These are phyloP conservation scores for Rhamnella rubrinervis DNA, from an alignment of 331 rosid genomes.

Conservation along the genomic window DNA sequence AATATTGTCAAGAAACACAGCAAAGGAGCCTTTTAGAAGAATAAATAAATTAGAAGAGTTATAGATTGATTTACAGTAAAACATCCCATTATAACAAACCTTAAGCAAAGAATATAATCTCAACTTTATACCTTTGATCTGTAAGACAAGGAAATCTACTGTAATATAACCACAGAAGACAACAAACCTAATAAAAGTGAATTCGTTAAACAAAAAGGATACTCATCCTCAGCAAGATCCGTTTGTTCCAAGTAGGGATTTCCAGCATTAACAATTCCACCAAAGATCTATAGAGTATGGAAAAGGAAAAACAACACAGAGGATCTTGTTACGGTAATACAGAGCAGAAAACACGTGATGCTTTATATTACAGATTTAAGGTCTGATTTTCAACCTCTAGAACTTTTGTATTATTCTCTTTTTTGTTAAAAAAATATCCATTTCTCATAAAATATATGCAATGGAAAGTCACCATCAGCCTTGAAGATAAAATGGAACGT, in stretches of 20 bases:
- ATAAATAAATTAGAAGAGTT: slow-evolving; percentile 8
- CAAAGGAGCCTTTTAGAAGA: slow-evolving; percentile 17
- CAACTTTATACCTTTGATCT: too few species aligned
- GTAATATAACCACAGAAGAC: background rate
- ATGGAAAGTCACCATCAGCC: too few species aligned
- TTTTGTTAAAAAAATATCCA: too few species aligned
- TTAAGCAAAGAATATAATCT: too few species aligned
- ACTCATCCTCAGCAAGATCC: slow-evolving; percentile 71
- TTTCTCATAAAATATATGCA: too few species aligned
- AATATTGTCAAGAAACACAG: slow-evolving; percentile 60
- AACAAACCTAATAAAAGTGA: background rate
- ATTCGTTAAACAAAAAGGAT: slow-evolving; percentile 56
- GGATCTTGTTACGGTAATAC: background rate
- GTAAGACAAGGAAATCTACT: background rate
- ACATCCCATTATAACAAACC: too few species aligned
- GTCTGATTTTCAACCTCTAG: background rate
- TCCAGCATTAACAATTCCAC: slow-evolving; percentile 88
- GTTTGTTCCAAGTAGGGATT: slow-evolving; percentile 63
- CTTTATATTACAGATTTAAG: background rate
- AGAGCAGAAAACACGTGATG: background rate
- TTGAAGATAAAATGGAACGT: too few species aligned
- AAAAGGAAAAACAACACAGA: slow-evolving; percentile 10
- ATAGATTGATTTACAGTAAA: background rate
- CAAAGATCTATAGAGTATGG: slow-evolving; percentile 58
- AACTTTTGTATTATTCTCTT: too few species aligned